Evolutionary conservation across 2,329 filamentous ascomycete species (phyloP).

Genomic region (Diplocarpon rosae): DNA sequence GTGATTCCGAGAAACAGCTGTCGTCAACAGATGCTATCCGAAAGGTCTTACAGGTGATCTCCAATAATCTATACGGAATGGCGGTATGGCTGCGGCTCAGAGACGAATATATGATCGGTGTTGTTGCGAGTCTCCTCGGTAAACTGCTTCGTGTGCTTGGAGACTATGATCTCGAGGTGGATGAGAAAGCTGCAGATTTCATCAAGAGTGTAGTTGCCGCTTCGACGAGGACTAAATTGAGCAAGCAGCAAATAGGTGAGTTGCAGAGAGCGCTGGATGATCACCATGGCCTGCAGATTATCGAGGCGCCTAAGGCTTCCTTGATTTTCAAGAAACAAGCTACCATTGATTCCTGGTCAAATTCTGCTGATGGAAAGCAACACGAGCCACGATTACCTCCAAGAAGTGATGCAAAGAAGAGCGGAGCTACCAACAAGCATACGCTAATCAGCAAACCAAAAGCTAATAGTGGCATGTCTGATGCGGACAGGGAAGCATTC

Average conservation of each 20-base stretch:
- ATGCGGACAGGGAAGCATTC: slow-evolving; percentile 39
- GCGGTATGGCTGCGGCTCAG: slow-evolving; percentile 84
- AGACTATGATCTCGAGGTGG: slow-evolving; percentile 63
- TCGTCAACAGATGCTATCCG: slow-evolving; percentile 31
- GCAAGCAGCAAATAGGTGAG: slow-evolving; percentile 73
- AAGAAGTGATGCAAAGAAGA: slow-evolving; percentile 5
- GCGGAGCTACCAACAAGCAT: slow-evolving; percentile 6
- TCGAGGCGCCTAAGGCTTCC: slow-evolving; percentile 37
- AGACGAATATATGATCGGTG: slow-evolving; percentile 74
- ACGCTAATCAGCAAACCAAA: slow-evolving; percentile 14
- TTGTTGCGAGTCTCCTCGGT: slow-evolving; percentile 69
- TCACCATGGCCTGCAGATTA: slow-evolving; percentile 40
- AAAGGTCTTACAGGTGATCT: slow-evolving; percentile 53
- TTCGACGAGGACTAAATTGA: slow-evolving; percentile 66
- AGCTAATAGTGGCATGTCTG: slow-evolving; percentile 13
- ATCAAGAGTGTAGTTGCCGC: slow-evolving; percentile 46
- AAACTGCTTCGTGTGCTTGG: slow-evolving; percentile 77
- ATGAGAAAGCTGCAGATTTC: slow-evolving; percentile 44
- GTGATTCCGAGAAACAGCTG: slow-evolving; percentile 20
- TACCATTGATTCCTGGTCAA: slow-evolving; percentile 51
- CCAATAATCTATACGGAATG: slow-evolving; percentile 54
- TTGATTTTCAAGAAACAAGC: slow-evolving; percentile 42
- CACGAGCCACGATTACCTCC: slow-evolving; percentile 22
- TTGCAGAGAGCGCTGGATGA: slow-evolving; percentile 54
- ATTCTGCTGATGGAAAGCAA: slow-evolving; percentile 33